These are phyloP conservation scores for Trametes punicea DNA, from an alignment of 768 basidiomycete species.

Conservation along the genomic window DNA sequence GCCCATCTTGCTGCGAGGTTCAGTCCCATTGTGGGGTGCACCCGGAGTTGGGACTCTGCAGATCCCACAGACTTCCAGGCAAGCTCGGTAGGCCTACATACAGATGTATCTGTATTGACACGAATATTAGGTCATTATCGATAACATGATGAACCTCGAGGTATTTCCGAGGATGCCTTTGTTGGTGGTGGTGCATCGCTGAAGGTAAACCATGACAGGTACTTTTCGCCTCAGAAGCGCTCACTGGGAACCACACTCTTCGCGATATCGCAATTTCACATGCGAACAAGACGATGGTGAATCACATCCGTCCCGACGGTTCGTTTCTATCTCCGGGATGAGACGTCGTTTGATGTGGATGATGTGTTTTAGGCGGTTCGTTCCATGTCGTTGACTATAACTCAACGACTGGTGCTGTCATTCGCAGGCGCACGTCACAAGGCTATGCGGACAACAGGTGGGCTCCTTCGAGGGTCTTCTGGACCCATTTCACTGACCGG, in stretches of 20 bases:
- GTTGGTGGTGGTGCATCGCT: not conserved
- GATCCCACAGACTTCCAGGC: constrained; percentile 62
- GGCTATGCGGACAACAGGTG: constrained; percentile 51
- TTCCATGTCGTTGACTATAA: constrained; percentile 66
- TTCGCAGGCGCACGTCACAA: constrained; percentile 53
- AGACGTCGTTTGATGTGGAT: not conserved
- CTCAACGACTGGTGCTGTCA: constrained; percentile 58
- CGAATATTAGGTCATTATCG: constrained; percentile 57
- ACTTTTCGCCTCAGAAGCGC: constrained; percentile 52
- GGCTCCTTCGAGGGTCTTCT: not conserved
- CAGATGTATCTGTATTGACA: not conserved
- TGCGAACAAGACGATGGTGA: constrained; percentile 62
- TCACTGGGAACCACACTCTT: constrained; percentile 59
- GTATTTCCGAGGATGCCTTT: constrained; percentile 16
- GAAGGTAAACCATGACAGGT: constrained; percentile 28
- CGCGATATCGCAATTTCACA: constrained; percentile 59
- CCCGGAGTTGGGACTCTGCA: constrained; percentile 62
- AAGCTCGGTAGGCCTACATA: constrained; percentile 6
- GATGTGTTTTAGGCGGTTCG: constrained; percentile 27
- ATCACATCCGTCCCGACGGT: constrained; percentile 67
- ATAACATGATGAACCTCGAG: constrained; percentile 80
- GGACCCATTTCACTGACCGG: not conserved
- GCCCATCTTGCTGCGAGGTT: constrained; percentile 54
- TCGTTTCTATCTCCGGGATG: constrained; percentile 15
- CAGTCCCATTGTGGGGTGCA: constrained; percentile 58